These are phyloP conservation scores for Endothia cerciana DNA, from an alignment of 2,329 filamentous ascomycete species.

Conservation along the genomic window DNA sequence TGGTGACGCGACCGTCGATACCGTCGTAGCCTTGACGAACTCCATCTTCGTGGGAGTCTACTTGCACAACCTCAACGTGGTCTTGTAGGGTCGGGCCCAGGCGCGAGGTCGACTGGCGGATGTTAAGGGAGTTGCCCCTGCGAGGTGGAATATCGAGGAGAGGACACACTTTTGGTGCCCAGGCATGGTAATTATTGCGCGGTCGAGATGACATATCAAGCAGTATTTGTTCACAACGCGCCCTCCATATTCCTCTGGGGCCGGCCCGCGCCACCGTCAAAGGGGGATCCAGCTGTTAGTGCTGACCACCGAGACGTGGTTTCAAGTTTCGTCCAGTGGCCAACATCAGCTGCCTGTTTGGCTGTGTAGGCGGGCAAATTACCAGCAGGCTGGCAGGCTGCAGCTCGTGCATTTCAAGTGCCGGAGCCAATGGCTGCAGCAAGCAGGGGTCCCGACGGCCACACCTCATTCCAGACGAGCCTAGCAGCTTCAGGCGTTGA, in stretches of 20 bases:
- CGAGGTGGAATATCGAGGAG: background rate
- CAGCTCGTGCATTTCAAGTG: background rate
- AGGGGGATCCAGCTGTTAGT: background rate
- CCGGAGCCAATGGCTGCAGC: conserved; percentile 4
- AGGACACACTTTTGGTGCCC: background rate
- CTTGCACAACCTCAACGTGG: no score
- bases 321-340: conserved; percentile 2
- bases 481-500: background rate
- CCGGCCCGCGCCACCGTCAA: background rate
- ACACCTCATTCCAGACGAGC: background rate
- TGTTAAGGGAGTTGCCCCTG: background rate
- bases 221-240: background rate
- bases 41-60: background rate
- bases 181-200: background rate
- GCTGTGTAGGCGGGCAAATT: conserved; percentile 7
- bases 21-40: conserved; percentile 11
- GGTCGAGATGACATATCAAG: background rate
- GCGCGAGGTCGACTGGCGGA: background rate
- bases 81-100: background rate
- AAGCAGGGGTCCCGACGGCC: background rate
- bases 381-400: conserved; percentile 1
- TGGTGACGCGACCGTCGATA: conserved; percentile 8
- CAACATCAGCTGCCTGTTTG: conserved; percentile 1
- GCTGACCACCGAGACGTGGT: background rate
- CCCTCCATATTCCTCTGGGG: background rate